phyloP scores from a whole-genome alignment of 148 eudicot genomes.

The Cornus kousa region DNA sequence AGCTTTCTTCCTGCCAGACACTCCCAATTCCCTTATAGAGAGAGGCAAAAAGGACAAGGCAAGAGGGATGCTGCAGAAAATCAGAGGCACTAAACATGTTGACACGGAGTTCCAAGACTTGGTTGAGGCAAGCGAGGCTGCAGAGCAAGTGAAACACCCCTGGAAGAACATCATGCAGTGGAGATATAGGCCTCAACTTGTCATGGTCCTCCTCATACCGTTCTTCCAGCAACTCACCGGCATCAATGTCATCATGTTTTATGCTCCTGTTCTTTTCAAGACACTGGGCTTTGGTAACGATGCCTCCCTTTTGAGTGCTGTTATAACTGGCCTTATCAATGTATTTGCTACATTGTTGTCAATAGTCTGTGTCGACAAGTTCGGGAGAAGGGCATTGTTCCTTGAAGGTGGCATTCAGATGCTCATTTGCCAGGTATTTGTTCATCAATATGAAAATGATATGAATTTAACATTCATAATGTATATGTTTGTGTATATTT shows the following conservation, averaged over 20 bases:
- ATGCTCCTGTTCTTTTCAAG: slow-evolving; percentile 39
- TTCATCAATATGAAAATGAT: no score
- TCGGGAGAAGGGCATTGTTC: slow-evolving; percentile 30
- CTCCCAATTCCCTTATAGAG: slow-evolving; percentile 38
- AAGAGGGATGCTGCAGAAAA: slow-evolving; percentile 18
- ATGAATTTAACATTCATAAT: no score
- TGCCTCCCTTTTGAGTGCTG: slow-evolving; percentile 35
- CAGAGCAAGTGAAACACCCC: slow-evolving; percentile 28
- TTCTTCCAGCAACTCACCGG: slow-evolving; percentile 45
- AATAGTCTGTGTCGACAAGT: slow-evolving; percentile 22
- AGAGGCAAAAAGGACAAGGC: slow-evolving; percentile 25
- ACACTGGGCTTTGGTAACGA: slow-evolving; percentile 33
- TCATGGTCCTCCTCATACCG: slow-evolving; percentile 22
- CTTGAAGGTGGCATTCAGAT: slow-evolving; percentile 39
- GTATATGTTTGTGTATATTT: no score
- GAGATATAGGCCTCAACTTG: slow-evolving; percentile 32
- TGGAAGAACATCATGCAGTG: slow-evolving; percentile 22
- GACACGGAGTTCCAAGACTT: slow-evolving; percentile 33
- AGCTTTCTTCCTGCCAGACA: slow-evolving; percentile 25
- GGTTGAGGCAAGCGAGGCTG: slow-evolving; percentile 16
- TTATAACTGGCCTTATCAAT: slow-evolving; percentile 28
- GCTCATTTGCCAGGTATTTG: slow-evolving; percentile 21
- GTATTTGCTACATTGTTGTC: slow-evolving; percentile 25
- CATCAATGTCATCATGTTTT: slow-evolving; percentile 45
- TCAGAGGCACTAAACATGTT: slow-evolving; percentile 31